Conservation (phyloP, 768 basidiomycete species). For the Boletellus ananiceps region DNA sequence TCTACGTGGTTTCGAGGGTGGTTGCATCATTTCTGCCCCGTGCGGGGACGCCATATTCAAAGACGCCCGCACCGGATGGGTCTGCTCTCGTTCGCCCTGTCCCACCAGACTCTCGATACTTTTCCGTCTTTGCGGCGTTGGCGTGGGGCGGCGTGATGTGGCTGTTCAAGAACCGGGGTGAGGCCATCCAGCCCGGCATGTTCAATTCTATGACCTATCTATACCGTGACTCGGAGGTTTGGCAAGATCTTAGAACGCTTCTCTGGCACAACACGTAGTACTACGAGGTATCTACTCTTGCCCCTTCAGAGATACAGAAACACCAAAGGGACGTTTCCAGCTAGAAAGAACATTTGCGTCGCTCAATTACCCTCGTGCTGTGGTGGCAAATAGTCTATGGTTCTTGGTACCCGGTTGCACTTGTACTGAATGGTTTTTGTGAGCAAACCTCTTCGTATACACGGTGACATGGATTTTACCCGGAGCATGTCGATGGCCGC, state of each 20-base stretch:
- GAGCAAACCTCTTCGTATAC: conserved; percentile 2
- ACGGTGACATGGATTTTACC: conserved; percentile 34
- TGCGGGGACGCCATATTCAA: conserved; percentile 50
- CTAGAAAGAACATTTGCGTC: conserved; percentile 3
- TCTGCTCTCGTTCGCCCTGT: conserved; percentile 55
- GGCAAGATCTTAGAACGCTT: conserved; percentile 77
- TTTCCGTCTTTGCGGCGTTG: conserved; percentile 81
- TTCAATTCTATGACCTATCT: conserved; percentile 95
- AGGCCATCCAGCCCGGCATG: conserved; percentile 96
- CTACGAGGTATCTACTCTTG: conserved; percentile 7
- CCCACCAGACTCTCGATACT: conserved; percentile 81
- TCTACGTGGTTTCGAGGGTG: conserved; percentile 92
- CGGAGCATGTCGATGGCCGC: conserved; percentile 68
- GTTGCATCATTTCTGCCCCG: conserved; percentile 90
- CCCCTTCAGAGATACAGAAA: not conserved
- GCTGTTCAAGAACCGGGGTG: conserved; percentile 80
- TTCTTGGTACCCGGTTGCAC: conserved; percentile 49
- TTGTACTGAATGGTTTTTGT: conserved; percentile 48
- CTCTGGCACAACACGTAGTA: conserved; percentile 83
- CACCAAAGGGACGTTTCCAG: not conserved
- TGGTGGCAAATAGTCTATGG: conserved; percentile 42
- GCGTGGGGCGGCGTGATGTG: conserved; percentile 98
- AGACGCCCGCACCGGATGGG: conserved; percentile 38
- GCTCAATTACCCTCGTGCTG: conserved; percentile 21
- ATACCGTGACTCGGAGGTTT: conserved; percentile 88